Percentiles rank a stretch among this genome's conserved stretches.
Conservation (phyloP, 352 stramenopile species). For the Globisporangium takayamanum region DNA sequence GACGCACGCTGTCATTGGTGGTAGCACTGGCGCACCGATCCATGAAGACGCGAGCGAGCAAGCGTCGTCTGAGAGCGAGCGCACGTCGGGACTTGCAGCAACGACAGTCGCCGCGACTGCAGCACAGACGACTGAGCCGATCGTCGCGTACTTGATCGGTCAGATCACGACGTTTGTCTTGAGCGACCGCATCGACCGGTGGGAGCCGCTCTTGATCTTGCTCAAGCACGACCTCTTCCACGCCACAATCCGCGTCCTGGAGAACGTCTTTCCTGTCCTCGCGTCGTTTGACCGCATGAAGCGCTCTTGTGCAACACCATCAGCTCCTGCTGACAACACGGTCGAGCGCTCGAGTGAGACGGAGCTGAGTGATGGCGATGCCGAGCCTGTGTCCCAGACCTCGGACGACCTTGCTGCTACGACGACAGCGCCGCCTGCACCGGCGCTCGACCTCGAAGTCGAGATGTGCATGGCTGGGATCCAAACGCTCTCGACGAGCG, state of each 20-base stretch:
- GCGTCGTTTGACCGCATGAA: slow-evolving; percentile 46
- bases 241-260: slow-evolving; percentile 62
- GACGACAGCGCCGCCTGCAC: not conserved
- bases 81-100: slow-evolving; percentile 11
- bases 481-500: slow-evolving; percentile 54
- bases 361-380: not conserved
- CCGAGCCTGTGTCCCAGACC: not conserved
- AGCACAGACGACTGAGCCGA: slow-evolving; percentile 65
- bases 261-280: slow-evolving; percentile 67
- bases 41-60: slow-evolving; percentile 8
- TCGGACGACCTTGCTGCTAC: no score
- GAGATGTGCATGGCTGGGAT: slow-evolving; percentile 72
- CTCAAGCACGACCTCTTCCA: slow-evolving; percentile 56
- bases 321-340: slow-evolving; percentile 9
- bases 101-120: slow-evolving; percentile 30
- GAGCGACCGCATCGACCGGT: slow-evolving; percentile 69
- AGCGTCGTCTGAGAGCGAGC: slow-evolving; percentile 3
- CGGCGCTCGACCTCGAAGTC: slow-evolving; percentile 38
- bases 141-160: slow-evolving; percentile 83
- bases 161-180: slow-evolving; percentile 46
- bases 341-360: slow-evolving; percentile 1
- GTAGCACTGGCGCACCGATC: slow-evolving; percentile 31
- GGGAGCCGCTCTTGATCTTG: slow-evolving; percentile 70
- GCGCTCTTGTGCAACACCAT: slow-evolving; percentile 12
- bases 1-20: slow-evolving; percentile 9